Evolutionary conservation across 2,329 filamentous ascomycete genomes (phyloP).

Genomic region (Botrytis porri): DNA sequence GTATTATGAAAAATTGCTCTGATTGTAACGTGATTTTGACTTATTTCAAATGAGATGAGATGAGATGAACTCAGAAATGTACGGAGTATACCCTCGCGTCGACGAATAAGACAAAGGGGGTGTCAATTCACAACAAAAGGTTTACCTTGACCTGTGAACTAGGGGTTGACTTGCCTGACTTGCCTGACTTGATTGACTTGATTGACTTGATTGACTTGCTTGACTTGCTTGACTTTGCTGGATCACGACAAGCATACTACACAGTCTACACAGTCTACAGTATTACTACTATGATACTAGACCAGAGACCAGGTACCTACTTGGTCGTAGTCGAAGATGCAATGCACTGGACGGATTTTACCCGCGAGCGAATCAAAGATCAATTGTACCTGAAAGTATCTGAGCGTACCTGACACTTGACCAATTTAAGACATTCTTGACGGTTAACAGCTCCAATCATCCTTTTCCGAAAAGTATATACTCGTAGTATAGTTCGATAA

Average conservation of each 20-base stretch:
- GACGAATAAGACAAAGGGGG: background rate
- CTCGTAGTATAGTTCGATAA: background rate
- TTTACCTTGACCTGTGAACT: background rate
- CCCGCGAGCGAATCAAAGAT: conserved; percentile 5
- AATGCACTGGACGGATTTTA: background rate
- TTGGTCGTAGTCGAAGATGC: background rate
- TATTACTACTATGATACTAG: background rate
- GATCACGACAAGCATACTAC: background rate
- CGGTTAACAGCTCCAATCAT: background rate
- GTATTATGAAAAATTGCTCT: background rate
- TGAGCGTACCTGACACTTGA: conserved; percentile 1
- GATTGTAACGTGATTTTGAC: background rate
- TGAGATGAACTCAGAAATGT: background rate
- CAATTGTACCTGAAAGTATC: background rate
- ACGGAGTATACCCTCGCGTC: background rate
- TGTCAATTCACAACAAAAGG: background rate
- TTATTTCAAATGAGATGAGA: background rate
- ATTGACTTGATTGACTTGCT: no score
- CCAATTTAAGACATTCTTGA: background rate
- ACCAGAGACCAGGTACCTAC: background rate
- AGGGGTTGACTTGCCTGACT: background rate
- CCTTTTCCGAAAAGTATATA: no score
- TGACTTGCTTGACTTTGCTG: no score
- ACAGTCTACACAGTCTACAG: no score
- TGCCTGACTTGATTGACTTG: background rate